phyloP scores from a whole-genome alignment of 2,329 filamentous ascomycete species.

The Verticillium longisporum region DNA sequence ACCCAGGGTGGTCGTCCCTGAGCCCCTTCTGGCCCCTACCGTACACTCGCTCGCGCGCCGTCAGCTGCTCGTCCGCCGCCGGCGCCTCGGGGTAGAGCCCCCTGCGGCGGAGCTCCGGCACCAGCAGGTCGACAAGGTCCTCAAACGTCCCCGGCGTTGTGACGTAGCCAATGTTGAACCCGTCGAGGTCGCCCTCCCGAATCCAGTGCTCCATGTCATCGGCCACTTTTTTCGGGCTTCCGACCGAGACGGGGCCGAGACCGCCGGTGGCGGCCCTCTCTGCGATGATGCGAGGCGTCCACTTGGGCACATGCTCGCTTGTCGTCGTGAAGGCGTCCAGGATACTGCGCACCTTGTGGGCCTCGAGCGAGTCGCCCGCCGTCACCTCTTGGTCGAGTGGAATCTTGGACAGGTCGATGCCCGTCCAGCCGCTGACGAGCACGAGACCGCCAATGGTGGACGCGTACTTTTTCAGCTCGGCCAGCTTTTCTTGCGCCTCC shows the following conservation, averaged over 20 bases:
- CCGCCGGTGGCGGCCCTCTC: slow-evolving; percentile 34
- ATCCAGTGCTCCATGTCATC: slow-evolving; percentile 39
- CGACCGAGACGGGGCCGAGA: slow-evolving; percentile 26
- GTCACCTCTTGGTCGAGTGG: slow-evolving; percentile 52
- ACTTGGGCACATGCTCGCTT: slow-evolving; percentile 33
- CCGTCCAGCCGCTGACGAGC: slow-evolving; percentile 51
- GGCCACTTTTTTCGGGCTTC: slow-evolving; percentile 32
- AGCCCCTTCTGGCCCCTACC: slow-evolving; percentile 50
- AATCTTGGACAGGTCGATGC: slow-evolving; percentile 51
- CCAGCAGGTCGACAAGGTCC: slow-evolving; percentile 22
- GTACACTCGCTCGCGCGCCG: slow-evolving; percentile 55
- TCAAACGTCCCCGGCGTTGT: slow-evolving; percentile 31
- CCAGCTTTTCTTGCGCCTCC: slow-evolving; percentile 45
- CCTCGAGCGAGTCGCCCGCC: slow-evolving; percentile 45
- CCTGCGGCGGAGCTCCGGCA: slow-evolving; percentile 20
- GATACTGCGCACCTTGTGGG: slow-evolving; percentile 41
- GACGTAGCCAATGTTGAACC: slow-evolving; percentile 34
- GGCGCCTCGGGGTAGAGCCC: slow-evolving; percentile 22
- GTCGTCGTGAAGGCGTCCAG: slow-evolving; percentile 41
- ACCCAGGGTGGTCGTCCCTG: slow-evolving; percentile 52
- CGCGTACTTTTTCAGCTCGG: slow-evolving; percentile 43
- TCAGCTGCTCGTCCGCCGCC: slow-evolving; percentile 26
- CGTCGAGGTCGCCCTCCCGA: slow-evolving; percentile 31
- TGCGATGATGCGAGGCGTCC: slow-evolving; percentile 36
- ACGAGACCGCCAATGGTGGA: slow-evolving; percentile 47